Base-by-base conservation (phyloP, 768 basidiomycete species). In the Megacollybia marginata region DNA sequence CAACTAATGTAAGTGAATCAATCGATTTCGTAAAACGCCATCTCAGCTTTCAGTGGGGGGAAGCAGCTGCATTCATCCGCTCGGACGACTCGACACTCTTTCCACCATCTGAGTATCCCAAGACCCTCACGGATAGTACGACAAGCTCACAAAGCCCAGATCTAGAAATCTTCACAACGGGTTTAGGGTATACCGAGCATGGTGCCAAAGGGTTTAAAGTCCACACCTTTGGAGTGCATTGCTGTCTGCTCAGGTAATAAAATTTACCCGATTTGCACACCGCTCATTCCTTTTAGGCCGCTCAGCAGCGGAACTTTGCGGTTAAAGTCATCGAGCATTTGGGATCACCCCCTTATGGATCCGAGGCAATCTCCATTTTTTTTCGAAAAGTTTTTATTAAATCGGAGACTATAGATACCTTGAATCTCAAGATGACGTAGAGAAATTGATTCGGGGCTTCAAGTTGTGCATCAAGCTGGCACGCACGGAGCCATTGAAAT, bases 41-140 rank as follows among this genome's bases (percentile, higher is more conserved):
- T 33, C 32, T 38, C 20, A 3, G 15, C 19, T 12, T 40, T 52
- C 28, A 34, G 70, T 64, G 65, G 35, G 70, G 65, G 8, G 80
- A 81, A 59, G 65, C 73, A 12, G 78, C 73, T 19, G 80, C 76
- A 0, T 82, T 83, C 56, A 55, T 76, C 20, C 73, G 80, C 15
- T 68, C 74, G 1, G 69, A 69, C 36, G 73, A 82, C 52, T 68
- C 72, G 1, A 53, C 49, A 1, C 61, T 80, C 5, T 78, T 81
- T 61, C 69, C 74, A 0, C 56, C 61, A n/a, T 53, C 48, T 5
- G 56, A 66, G 33, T 66, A 57, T 45, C 64, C 62, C 7, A 56
- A 62, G 11, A 58, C 55, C 10, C 42, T 74, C 35, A 44, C 62
- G 54, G 71, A 73, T 47, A 66, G 60, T 33, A 72, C 73, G 8